Evolutionary conservation across 129 eudicot species (phyloP), one percentile per base, ranked within the genome.

Genomic region (Erigeron canadensis): DNA sequence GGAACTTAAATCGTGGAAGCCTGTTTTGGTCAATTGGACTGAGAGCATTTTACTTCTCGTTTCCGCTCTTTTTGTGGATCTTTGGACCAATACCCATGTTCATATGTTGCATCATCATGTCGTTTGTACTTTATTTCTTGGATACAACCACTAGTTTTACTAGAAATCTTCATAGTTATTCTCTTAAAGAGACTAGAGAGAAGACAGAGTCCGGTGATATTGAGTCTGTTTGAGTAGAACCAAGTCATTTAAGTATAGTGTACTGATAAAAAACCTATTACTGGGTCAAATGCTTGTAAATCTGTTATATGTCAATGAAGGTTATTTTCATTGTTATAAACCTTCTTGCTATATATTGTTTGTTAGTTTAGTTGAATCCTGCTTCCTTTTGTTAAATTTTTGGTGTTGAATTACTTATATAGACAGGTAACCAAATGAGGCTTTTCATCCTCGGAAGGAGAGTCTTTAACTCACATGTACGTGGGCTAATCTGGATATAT

Each of bases 21-120:
- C 40, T 79, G 75, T 92, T 92, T 55, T 92, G 98, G 98, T 92
- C 98, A 5, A 76, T 92, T n/a, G 96, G 98, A 3, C 67, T 92
- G 67, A 74, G 96, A 61, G 98, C 98, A 7, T 92, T 81, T 63
- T 92, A 92, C 83, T 77, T 92, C 21, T 86, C 98, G 4, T 92
- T 92, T 62, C 98, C 98, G 44, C 89, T 92, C 16, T 85, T 92
- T 72, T 84, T 92, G 37, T 92, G 98, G 98, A 79, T 89, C 17
- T 91, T 92, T 71, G 98, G 98, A 3, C 89, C 94, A 5, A 86
- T 89, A 57, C 86, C 96, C 23, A 86, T 92, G 98, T 81, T 92
- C 13, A 67, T 76, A 3, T 89, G 91, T 75, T 89, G 95, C 78
- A 77, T 76, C 47, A 63, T 81, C 10, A 77, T 89, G 91, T 67